Evolutionary conservation across 2,329 filamentous ascomycete species (phyloP).

Genomic region (Colletotrichum spinosum): DNA sequence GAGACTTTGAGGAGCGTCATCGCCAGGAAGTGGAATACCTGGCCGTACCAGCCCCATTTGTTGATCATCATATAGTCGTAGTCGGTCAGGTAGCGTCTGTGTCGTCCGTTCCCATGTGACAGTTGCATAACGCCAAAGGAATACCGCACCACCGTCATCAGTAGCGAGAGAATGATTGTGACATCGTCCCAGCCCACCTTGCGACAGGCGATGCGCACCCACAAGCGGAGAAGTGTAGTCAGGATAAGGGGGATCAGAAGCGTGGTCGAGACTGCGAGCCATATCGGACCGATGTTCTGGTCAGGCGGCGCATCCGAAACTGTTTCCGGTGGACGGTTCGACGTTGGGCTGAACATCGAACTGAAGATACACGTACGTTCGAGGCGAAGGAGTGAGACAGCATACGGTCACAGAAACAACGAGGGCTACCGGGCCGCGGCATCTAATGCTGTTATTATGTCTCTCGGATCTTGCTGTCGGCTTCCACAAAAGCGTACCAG

Average conservation of each 20-base stretch:
- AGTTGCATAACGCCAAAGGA: constrained; percentile 47
- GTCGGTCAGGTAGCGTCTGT: constrained; percentile 47
- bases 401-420: too few species aligned
- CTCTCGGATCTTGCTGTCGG: too few species aligned
- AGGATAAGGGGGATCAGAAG: constrained; percentile 46
- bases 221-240: constrained; percentile 47
- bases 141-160: constrained; percentile 46
- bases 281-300: constrained; percentile 45
- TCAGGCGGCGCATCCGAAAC: constrained; percentile 46
- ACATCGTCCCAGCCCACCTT: constrained; percentile 52
- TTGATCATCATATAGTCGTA: constrained; percentile 49
- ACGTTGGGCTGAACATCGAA: not conserved
- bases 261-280: constrained; percentile 47
- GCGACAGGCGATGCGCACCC: constrained; percentile 43
- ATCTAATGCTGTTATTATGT: too few species aligned
- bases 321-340: not conserved
- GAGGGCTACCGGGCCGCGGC: too few species aligned
- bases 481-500: too few species aligned
- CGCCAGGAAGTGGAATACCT: constrained; percentile 53
- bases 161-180: constrained; percentile 45
- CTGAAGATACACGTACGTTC: not conserved
- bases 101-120: constrained; percentile 51
- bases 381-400: not conserved
- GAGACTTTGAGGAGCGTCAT: constrained; percentile 54
- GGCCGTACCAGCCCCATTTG: constrained; percentile 52